Evolutionary conservation across 768 basidiomycete genomes (phyloP).

Genomic region (Collybia mongolica): DNA sequence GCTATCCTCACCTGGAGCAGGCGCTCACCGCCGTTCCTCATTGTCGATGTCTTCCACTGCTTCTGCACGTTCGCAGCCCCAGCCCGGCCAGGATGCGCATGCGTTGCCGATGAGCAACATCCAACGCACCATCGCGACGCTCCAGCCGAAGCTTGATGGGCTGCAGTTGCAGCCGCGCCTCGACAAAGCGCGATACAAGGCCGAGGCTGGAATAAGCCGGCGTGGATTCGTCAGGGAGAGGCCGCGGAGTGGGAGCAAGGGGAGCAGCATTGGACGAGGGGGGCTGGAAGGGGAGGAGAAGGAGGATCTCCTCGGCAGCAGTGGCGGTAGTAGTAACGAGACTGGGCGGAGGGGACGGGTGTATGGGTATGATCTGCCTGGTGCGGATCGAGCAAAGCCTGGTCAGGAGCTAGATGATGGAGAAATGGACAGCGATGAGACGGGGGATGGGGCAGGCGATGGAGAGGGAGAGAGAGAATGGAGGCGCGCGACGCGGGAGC

Average conservation of each 20-base stretch:
- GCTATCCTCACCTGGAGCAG: not conserved
- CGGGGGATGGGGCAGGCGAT: constrained; percentile 9
- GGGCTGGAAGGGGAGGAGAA: constrained; percentile 29
- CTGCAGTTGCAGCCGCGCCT: constrained; percentile 45
- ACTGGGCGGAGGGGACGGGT: constrained; percentile 8
- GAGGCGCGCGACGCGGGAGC: constrained; percentile 9
- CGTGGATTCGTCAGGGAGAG: constrained; percentile 51
- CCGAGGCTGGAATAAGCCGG: constrained; percentile 63
- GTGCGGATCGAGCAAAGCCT: constrained; percentile 53
- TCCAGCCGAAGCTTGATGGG: too few species aligned
- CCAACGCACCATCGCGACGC: constrained; percentile 31
- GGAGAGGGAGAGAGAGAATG: constrained; percentile 16
- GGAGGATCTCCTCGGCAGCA: constrained; percentile 20
- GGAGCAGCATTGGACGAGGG: constrained; percentile 23
- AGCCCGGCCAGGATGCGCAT: not conserved
- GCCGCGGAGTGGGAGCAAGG: constrained; percentile 22
- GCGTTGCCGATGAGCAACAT: constrained; percentile 32
- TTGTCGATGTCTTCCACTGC: constrained; percentile 3
- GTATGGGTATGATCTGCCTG: constrained; percentile 59
- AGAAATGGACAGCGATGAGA: constrained; percentile 6
- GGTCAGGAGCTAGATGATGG: constrained; percentile 21
- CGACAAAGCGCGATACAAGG: constrained; percentile 68
- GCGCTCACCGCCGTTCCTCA: constrained; percentile 13
- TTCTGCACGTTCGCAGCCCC: not conserved
- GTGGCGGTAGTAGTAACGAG: constrained; percentile 4